Conservation (phyloP, 2,329 filamentous ascomycete species). For the Colletotrichum sp. region DNA sequence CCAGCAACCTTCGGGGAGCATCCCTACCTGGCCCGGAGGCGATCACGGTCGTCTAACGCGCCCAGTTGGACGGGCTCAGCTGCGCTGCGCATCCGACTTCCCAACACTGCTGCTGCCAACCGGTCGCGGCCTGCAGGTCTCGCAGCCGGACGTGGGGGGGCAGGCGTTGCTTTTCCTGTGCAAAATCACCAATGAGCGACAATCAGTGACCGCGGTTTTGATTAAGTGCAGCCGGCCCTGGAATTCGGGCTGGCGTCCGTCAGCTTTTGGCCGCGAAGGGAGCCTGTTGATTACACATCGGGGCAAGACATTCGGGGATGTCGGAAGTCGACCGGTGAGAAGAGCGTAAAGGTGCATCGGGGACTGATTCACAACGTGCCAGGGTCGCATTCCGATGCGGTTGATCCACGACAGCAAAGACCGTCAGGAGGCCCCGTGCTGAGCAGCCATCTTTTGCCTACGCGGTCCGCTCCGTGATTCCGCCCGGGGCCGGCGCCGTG, state of each 20-base stretch:
- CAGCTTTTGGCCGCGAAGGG: background rate
- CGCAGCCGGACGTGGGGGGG: background rate
- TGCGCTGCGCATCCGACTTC: background rate
- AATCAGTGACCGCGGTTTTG: background rate
- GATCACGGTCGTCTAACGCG: background rate
- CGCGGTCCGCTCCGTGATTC: constrained; percentile 13
- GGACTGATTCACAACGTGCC: background rate
- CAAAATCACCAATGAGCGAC: background rate
- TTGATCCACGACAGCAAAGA: constrained; percentile 15
- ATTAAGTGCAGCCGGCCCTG: background rate
- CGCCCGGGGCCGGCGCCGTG: constrained; percentile 7
- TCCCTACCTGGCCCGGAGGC: background rate
- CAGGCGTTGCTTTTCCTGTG: background rate
- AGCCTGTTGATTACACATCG: background rate
- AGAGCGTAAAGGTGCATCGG: background rate
- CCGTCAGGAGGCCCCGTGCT: constrained; percentile 13
- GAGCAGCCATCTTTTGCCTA: background rate
- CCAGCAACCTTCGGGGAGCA: background rate
- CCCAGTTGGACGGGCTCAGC: background rate
- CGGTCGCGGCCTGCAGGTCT: background rate
- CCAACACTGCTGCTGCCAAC: background rate
- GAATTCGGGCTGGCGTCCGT: background rate
- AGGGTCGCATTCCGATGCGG: constrained; percentile 8
- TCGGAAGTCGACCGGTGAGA: background rate
- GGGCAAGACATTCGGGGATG: background rate